These are phyloP conservation scores for Scheffersomyces ergatensis DNA, from an alignment of 805 yeast species.

Conservation along the genomic window DNA sequence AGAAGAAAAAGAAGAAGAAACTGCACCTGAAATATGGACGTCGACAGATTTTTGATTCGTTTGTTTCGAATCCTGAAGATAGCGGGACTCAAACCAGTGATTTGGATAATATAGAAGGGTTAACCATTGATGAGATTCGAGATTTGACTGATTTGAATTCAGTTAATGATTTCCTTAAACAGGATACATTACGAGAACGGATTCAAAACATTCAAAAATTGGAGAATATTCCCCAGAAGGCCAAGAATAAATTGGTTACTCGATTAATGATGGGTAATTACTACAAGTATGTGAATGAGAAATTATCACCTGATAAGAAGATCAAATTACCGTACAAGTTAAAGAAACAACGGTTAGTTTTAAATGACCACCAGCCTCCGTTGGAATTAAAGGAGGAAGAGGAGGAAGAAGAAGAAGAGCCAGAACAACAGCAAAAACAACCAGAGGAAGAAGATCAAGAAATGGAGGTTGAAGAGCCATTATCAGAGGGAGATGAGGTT, in stretches of 20 bases:
- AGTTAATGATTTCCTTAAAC: slow-evolving; percentile 34
- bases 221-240: slow-evolving; percentile 33
- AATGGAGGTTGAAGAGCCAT: slow-evolving; percentile 16
- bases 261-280: slow-evolving; percentile 69
- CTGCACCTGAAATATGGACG: slow-evolving; percentile 23
- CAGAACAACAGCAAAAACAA: not conserved
- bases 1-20: slow-evolving; percentile 4
- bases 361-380: slow-evolving; percentile 8
- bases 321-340: slow-evolving; percentile 8
- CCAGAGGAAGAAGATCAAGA: slow-evolving; percentile 4
- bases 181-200: slow-evolving; percentile 42
- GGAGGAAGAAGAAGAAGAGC: not conserved
- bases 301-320: slow-evolving; percentile 16
- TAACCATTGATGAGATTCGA: slow-evolving; percentile 30
- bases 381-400: slow-evolving; percentile 5
- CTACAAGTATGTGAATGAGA: slow-evolving; percentile 44
- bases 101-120: slow-evolving; percentile 32
- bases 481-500: slow-evolving; percentile 39
- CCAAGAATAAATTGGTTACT: slow-evolving; percentile 54
- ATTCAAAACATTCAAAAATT: slow-evolving; percentile 47
- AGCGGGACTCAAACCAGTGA: slow-evolving; percentile 17
- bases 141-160: slow-evolving; percentile 35
- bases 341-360: slow-evolving; percentile 14
- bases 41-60: slow-evolving; percentile 7
- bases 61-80: slow-evolving; percentile 11